Percentiles rank a stretch among this genome's conserved stretches.
Conservation (phyloP, 108 stramenopile genomes). For the Cylindrotheca fusiformis region DNA sequence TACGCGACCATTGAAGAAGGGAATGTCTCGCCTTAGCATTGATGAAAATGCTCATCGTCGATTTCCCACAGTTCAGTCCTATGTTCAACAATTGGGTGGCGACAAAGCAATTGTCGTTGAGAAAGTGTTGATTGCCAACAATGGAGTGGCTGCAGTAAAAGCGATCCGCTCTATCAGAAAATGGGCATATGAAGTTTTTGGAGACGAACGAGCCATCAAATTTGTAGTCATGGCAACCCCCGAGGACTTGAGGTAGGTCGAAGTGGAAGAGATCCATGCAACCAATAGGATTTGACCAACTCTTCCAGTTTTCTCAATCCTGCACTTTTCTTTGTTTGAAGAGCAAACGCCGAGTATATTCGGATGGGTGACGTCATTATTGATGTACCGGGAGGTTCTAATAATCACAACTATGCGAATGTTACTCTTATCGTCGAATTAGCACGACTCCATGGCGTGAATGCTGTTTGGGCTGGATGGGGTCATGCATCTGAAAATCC, state of each 20-base stretch:
- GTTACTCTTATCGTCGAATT: constrained; percentile 98
- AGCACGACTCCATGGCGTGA: constrained; percentile 94
- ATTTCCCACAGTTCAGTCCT: constrained; percentile 59
- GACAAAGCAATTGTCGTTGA: constrained; percentile 66
- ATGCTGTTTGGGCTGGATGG: constrained; percentile 99
- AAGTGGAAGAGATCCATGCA: too few species aligned
- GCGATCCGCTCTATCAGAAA: constrained; percentile 94
- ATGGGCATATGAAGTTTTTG: constrained; percentile 96
- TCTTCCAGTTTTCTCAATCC: constrained; percentile 4
- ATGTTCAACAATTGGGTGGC: constrained; percentile 69
- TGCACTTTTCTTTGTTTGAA: constrained; percentile 21
- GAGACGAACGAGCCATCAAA: constrained; percentile 85
- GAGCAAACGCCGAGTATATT: constrained; percentile 99
- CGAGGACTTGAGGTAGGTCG: constrained; percentile 90
- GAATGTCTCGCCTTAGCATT: background rate
- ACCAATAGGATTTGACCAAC: background rate
- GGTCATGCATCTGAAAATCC: constrained; percentile 99
- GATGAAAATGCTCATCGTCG: constrained; percentile 61
- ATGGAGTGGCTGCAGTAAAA: constrained; percentile 96
- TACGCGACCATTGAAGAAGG: background rate
- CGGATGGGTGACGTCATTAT: constrained; percentile 99
- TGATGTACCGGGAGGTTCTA: constrained; percentile 99
- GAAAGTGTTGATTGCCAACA: constrained; percentile 90
- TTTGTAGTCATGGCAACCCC: constrained; percentile 99
- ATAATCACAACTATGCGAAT: constrained; percentile 99